Base-by-base conservation (phyloP, 768 basidiomycete genomes). In the Suillus brevipes region DNA sequence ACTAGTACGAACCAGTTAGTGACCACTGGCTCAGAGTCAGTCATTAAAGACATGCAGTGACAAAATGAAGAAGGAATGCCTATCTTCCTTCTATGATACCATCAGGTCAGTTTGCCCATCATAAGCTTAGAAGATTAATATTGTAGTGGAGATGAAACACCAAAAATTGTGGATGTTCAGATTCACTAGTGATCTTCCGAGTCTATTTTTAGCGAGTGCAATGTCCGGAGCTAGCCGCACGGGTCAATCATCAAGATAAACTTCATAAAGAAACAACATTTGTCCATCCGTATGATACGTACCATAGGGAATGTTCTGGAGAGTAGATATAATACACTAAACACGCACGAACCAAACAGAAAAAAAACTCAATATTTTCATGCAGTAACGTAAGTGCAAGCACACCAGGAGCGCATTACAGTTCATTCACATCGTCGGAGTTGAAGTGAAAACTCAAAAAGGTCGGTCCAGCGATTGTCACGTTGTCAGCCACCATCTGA, bases 381-480 rank as follows among this genome's bases (percentile, higher is more conserved):
- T 18, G 16, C 16, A 62, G 18, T 14, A 60, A 23, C 49, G 6
- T 1, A 34, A 50, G 12, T 34, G 16, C 28, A 34, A 23, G 20
- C 13, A 55, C 13, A 25, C 6, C 50, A 40, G 8, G 6, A 25
- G 1, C 10, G 28, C 10, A 10, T 28, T 6, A 50, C 20, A 8
- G 4, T 60, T 42, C 40, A 5, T 42, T 28, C 45, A 14, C 9
- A 6, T 47, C 63, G 64, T 74, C 47, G 76, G 79, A 69, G 23
- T 64, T 64, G 40, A 70, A 71, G 37, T 59, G 38, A 53, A 74
- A 73, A 42, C 63, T 56, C 52, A 79, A 45, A 65, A 80, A 73
- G 25, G 74, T 71, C 25, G 77, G 80, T 9, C 82, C 82, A 50
- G 82, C 82, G 34, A 82, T 65, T 59, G 77, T 82, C 69, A 76